A percentile compares a stretch with the other conserved stretches of the same genome.
These are phyloP conservation scores for Naganishia friedmannii DNA, from an alignment of 768 basidiomycete genomes.

Conservation along the genomic window DNA sequence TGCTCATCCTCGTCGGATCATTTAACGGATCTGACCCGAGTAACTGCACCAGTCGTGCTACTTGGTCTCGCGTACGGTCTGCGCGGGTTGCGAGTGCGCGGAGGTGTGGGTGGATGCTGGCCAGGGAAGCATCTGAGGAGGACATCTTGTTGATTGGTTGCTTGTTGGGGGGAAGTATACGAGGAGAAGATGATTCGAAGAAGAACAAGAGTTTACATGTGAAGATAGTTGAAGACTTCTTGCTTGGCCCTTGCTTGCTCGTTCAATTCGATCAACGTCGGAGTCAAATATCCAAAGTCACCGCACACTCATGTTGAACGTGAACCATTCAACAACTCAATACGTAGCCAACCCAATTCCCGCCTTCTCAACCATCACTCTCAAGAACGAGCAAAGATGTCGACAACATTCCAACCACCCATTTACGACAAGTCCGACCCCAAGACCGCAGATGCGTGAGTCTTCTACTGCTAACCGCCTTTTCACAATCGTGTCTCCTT, in stretches of 20 bases:
- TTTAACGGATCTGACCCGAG: constrained; percentile 1
- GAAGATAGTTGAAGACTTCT: no score
- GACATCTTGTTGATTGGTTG: no score
- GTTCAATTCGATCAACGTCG: no score
- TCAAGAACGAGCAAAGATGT: background rate
- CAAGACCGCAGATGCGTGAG: constrained; percentile 25
- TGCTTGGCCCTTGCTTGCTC: no score
- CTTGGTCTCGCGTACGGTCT: constrained; percentile 9
- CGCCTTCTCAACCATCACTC: background rate
- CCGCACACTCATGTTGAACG: no score
- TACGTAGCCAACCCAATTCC: background rate
- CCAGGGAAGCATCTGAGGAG: background rate
- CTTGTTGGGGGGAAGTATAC: no score
- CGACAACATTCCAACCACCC: constrained; percentile 13
- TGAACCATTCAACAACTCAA: background rate
- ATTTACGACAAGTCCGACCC: constrained; percentile 30
- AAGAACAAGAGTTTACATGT: no score
- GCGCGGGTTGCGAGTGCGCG: background rate
- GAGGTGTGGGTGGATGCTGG: constrained; percentile 3
- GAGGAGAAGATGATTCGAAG: no score
- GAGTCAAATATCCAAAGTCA: no score
- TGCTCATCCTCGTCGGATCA: constrained; percentile 7
- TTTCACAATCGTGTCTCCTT: no score
- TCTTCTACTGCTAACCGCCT: background rate
- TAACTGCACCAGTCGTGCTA: constrained; percentile 7